Evolutionary conservation across 805 yeast genomes (phyloP).

Genomic region (Monosporozyma yasuniensis): DNA sequence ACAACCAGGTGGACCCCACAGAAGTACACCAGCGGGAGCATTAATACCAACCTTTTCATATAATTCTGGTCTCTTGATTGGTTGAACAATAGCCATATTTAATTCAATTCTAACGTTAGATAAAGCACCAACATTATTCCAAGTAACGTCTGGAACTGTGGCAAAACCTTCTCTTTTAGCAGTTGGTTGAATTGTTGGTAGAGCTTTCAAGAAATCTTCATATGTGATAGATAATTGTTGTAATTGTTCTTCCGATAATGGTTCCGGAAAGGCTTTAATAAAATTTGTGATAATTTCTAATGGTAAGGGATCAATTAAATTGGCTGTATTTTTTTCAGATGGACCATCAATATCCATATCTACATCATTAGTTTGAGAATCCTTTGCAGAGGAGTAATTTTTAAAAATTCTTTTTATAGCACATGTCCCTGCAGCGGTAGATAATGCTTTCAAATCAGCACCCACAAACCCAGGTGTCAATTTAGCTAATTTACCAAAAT

Average conservation of each 20-base stretch:
- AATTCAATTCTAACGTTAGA: conserved; percentile 72
- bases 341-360: conserved; percentile 12
- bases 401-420: conserved; percentile 89
- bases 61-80: conserved; percentile 84
- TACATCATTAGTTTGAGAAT: conserved; percentile 4
- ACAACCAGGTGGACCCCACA: conserved; percentile 99
- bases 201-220: conserved; percentile 73
- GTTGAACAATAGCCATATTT: conserved; percentile 96
- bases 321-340: conserved; percentile 27
- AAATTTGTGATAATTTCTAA: conserved; percentile 65
- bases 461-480: conserved; percentile 97
- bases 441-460: conserved; percentile 89
- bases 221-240: conserved; percentile 66
- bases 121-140: conserved; percentile 93
- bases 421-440: conserved; percentile 88
- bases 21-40: conserved; percentile 92
- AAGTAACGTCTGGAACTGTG: conserved; percentile 93
- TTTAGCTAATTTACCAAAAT: conserved; percentile 68
- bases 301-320: conserved; percentile 30
- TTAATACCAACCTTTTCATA: conserved; percentile 86
- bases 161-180: conserved; percentile 98
- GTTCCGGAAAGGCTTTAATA: conserved; percentile 64
- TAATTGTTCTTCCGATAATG: conserved; percentile 67
- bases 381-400: conserved; percentile 28
- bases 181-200: conserved; percentile 92